Evolutionary conservation across 2,329 filamentous ascomycete genomes (phyloP).

Genomic region (Monosporascus sp.): DNA sequence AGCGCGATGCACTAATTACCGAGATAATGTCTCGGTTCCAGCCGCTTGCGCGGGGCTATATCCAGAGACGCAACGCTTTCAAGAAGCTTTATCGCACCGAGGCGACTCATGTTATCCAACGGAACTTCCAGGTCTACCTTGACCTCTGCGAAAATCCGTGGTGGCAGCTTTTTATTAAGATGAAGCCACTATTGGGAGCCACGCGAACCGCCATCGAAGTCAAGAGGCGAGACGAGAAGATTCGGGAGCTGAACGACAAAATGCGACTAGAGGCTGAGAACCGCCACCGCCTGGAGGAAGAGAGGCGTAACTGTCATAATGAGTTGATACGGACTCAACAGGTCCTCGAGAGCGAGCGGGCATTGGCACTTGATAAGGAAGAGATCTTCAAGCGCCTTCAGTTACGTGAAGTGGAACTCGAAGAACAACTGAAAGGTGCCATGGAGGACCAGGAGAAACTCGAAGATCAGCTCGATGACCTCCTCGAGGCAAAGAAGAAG

Average conservation of each 20-base stretch:
- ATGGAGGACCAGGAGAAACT: conserved; percentile 91
- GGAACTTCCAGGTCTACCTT: conserved; percentile 88
- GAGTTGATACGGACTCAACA: conserved; percentile 90
- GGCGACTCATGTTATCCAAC: conserved; percentile 88
- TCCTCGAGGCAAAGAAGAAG: conserved; percentile 83
- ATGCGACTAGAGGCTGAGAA: conserved; percentile 71
- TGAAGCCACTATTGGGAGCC: conserved; percentile 90
- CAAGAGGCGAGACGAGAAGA: conserved; percentile 91
- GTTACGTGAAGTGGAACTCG: conserved; percentile 81
- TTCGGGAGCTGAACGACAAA: conserved; percentile 77
- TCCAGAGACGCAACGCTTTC: conserved; percentile 79
- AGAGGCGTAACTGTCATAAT: conserved; percentile 76
- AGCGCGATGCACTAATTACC: conserved; percentile 84
- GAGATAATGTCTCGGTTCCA: conserved; percentile 94
- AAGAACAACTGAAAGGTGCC: conserved; percentile 86
- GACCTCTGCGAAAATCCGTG: conserved; percentile 88
- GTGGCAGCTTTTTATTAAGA: conserved; percentile 93
- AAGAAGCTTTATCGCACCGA: conserved; percentile 94
- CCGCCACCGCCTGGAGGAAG: conserved; percentile 80
- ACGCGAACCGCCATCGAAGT: conserved; percentile 90
- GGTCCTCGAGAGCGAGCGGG: conserved; percentile 89
- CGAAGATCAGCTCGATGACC: conserved; percentile 85
- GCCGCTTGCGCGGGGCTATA: conserved; percentile 83
- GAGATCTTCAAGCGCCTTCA: conserved; percentile 98
- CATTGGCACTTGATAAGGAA: conserved; percentile 95